Percentiles rank a stretch among this genome's conserved stretches.
Evolutionary conservation across 2,329 filamentous ascomycete genomes (phyloP).

Genomic region (Diplodia sapinea): DNA sequence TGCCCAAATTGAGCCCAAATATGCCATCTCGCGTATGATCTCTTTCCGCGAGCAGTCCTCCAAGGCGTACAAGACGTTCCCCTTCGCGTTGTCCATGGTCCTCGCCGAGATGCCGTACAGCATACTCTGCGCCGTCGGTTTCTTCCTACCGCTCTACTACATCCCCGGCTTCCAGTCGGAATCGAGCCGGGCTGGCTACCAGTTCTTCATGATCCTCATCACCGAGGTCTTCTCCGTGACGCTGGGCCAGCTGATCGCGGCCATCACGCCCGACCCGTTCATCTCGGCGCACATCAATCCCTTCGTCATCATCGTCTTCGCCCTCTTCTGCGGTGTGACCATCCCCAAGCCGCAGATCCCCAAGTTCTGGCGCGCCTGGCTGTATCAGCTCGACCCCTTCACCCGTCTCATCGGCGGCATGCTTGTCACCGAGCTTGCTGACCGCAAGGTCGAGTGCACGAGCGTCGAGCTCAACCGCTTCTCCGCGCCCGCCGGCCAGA

Average conservation of each 20-base stretch:
- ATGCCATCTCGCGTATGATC: slow-evolving; percentile 77
- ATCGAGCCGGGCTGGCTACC: slow-evolving; percentile 75
- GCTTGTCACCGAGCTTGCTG: slow-evolving; percentile 77
- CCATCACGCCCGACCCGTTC: slow-evolving; percentile 78
- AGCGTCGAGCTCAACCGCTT: slow-evolving; percentile 70
- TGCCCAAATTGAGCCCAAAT: slow-evolving; percentile 83
- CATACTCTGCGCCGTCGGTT: slow-evolving; percentile 76
- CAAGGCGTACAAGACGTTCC: slow-evolving; percentile 83
- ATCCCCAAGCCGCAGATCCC: slow-evolving; percentile 80
- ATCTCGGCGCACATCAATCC: slow-evolving; percentile 82
- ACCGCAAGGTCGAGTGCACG: slow-evolving; percentile 66
- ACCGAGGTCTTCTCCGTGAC: slow-evolving; percentile 86
- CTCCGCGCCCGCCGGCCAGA: slow-evolving; percentile 67
- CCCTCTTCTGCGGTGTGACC: slow-evolving; percentile 86
- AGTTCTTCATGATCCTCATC: slow-evolving; percentile 83
- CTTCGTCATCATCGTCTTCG: slow-evolving; percentile 80
- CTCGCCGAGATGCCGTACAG: slow-evolving; percentile 85
- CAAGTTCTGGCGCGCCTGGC: slow-evolving; percentile 77
- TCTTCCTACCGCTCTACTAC: slow-evolving; percentile 85
- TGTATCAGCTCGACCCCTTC: slow-evolving; percentile 83
- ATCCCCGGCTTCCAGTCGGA: slow-evolving; percentile 74
- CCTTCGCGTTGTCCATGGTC: slow-evolving; percentile 79
- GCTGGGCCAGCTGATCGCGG: slow-evolving; percentile 73
- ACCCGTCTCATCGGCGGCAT: slow-evolving; percentile 81
- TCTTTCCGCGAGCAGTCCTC: slow-evolving; percentile 85